These are phyloP conservation scores for Lichtheimia ramosa DNA, from an alignment of 371 early-diverging fungal genomes.

Conservation along the genomic window DNA sequence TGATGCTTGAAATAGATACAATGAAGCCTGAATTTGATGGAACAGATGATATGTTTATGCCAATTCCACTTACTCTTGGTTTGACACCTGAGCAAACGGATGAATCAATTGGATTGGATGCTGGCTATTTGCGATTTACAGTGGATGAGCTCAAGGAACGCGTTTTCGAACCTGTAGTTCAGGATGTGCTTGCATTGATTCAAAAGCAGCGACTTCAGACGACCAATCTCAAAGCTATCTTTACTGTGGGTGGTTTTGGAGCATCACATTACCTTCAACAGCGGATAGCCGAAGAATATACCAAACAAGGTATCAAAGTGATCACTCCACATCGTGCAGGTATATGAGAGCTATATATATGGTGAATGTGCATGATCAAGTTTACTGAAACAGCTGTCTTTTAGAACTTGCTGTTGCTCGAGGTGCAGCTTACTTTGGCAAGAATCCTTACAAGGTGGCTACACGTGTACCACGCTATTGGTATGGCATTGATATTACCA, in stretches of 20 bases:
- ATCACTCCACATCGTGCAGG: constrained; percentile 44
- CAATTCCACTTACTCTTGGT: constrained; percentile 50
- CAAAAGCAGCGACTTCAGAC: constrained; percentile 33
- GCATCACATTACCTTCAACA: constrained; percentile 44
- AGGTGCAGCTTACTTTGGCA: constrained; percentile 48
- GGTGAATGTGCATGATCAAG: background rate
- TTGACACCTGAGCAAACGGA: constrained; percentile 37
- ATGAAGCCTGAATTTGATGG: constrained; percentile 59
- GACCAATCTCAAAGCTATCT: constrained; percentile 41
- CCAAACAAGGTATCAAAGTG: constrained; percentile 21
- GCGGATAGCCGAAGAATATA: constrained; percentile 38
- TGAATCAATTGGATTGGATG: constrained; percentile 45
- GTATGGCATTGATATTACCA: constrained; percentile 53
- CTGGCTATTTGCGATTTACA: constrained; percentile 35
- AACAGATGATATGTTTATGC: constrained; percentile 49
- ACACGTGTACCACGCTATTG: constrained; percentile 45
- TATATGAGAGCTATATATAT: constrained; percentile 9
- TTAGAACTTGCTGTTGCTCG: constrained; percentile 47
- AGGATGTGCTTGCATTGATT: constrained; percentile 30
- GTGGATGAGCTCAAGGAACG: constrained; percentile 35
- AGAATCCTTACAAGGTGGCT: constrained; percentile 41
- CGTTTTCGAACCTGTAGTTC: constrained; percentile 46
- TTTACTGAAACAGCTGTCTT: background rate
- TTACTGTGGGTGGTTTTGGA: constrained; percentile 52
- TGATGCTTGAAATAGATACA: constrained; percentile 20